Conservation (phyloP, 176 grass and related monocot species). For the Ensete glaucum region DNA sequence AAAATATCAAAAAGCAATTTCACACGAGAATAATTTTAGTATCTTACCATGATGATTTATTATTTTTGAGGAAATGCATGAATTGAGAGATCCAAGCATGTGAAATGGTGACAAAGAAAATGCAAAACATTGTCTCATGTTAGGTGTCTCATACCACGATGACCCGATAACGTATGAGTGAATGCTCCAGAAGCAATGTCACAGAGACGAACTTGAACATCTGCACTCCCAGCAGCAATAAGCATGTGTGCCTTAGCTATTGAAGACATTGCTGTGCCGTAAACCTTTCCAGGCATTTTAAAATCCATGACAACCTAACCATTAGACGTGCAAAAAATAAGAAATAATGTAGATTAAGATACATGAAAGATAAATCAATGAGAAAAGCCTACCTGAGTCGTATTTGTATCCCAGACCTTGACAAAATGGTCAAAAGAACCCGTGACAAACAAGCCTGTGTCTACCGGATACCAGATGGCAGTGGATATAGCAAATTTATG, state of each 20-base stretch:
- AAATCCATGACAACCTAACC: constrained; percentile 80
- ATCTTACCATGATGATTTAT: not conserved
- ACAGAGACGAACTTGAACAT: constrained; percentile 88
- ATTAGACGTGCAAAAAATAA: constrained; percentile 19
- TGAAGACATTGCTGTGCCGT: constrained; percentile 57
- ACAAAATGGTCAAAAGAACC: constrained; percentile 78
- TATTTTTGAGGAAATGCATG: not conserved
- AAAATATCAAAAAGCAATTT: no score
- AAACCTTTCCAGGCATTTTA: constrained; percentile 94
- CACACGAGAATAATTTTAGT: no score
- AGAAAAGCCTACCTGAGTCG: constrained; percentile 44
- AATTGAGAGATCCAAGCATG: not conserved
- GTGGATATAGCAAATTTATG: constrained; percentile 68
- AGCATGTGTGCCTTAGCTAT: constrained; percentile 74
- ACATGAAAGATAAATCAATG: not conserved
- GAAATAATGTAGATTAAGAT: constrained; percentile 8
- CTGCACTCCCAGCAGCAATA: constrained; percentile 68
- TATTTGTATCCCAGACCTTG: constrained; percentile 97
- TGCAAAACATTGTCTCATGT: constrained; percentile 8
- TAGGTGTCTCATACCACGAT: constrained; percentile 56
- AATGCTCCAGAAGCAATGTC: constrained; percentile 90
- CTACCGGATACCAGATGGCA: constrained; percentile 79
- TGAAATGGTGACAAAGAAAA: not conserved
- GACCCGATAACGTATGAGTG: constrained; percentile 91
- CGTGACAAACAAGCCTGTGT: constrained; percentile 76